Evolutionary conservation across 73 alveolate genomes (phyloP).

Genomic region (Diophrys appendiculata): DNA sequence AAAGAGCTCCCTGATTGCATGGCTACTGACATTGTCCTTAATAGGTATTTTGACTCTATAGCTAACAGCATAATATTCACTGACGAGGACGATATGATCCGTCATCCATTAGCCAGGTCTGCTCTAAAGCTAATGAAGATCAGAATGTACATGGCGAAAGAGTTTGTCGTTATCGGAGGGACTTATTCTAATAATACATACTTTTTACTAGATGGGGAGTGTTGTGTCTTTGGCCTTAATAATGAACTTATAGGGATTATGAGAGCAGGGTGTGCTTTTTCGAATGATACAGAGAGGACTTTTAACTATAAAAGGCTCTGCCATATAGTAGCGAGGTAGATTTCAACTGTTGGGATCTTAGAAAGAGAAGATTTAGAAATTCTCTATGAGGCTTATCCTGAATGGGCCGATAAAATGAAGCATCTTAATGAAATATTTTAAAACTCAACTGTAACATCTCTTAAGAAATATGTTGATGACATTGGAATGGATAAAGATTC

Average conservation of each 20-base stretch:
- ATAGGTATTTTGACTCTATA: constrained; percentile 50
- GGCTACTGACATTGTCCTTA: constrained; percentile 27
- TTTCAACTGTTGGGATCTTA: constrained; percentile 52
- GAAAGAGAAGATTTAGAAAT: constrained; percentile 27
- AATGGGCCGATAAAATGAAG: constrained; percentile 26
- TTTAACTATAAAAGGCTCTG: constrained; percentile 45
- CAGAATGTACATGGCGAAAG: constrained; percentile 47
- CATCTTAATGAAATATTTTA: constrained; percentile 22
- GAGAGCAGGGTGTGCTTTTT: constrained; percentile 55
- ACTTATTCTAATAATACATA: constrained; percentile 46
- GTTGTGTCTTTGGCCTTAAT: constrained; percentile 36
- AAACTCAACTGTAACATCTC: neutral
- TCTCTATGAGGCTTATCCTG: constrained; percentile 65
- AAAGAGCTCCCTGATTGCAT: constrained; percentile 29
- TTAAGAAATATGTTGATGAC: constrained; percentile 15
- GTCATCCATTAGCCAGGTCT: constrained; percentile 43
- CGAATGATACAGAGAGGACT: constrained; percentile 34
- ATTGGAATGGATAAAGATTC: neutral
- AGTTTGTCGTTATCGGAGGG: constrained; percentile 56
- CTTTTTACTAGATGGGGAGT: constrained; percentile 68
- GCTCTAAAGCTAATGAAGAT: constrained; percentile 30
- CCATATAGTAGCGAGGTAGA: constrained; percentile 50
- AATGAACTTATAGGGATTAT: constrained; percentile 38
- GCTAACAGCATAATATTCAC: constrained; percentile 42
- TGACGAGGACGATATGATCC: constrained; percentile 7